Conservation (phyloP, 2,329 filamentous ascomycete species). For the Thelonectria olida region DNA sequence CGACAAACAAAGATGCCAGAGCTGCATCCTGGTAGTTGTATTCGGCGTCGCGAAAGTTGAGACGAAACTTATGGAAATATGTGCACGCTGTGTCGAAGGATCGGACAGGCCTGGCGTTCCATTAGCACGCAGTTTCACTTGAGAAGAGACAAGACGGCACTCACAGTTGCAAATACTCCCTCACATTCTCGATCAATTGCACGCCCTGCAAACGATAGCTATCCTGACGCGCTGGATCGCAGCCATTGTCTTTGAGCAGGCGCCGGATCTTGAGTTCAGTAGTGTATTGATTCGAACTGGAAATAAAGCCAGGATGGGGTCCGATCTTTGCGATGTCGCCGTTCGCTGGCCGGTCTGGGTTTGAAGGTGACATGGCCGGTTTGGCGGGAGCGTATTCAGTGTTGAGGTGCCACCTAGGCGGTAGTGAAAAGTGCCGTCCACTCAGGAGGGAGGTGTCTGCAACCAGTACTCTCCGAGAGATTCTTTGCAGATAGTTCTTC, state of each 20-base stretch:
- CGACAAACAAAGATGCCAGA: constrained; percentile 86
- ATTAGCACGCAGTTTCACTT: constrained; percentile 20
- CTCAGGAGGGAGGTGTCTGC: too few relatives aligned
- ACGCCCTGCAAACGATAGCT: constrained; percentile 85
- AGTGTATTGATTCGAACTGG: constrained; percentile 73
- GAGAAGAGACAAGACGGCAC: background rate
- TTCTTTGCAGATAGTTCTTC: too few relatives aligned
- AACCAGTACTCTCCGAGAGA: too few relatives aligned
- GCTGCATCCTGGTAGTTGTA: constrained; percentile 90
- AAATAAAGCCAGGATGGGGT: constrained; percentile 59
- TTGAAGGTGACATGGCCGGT: constrained; percentile 27
- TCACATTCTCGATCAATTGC: constrained; percentile 86
- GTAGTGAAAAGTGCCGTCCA: too few relatives aligned
- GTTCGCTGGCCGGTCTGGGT: constrained; percentile 7
- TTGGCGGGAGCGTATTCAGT: too few relatives aligned
- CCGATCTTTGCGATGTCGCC: constrained; percentile 44
- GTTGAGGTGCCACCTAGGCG: too few relatives aligned
- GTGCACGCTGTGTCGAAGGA: constrained; percentile 92
- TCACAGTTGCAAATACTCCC: constrained; percentile 80
- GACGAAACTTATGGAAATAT: constrained; percentile 93
- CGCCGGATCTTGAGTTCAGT: constrained; percentile 83
- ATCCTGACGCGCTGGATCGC: constrained; percentile 82
- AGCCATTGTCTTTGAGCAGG: constrained; percentile 73
- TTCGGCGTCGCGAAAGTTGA: constrained; percentile 84
- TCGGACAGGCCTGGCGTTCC: constrained; percentile 73